Evolutionary conservation across 2,329 filamentous ascomycete genomes (phyloP).

Genomic region (Tolypocladium pustulatum): DNA sequence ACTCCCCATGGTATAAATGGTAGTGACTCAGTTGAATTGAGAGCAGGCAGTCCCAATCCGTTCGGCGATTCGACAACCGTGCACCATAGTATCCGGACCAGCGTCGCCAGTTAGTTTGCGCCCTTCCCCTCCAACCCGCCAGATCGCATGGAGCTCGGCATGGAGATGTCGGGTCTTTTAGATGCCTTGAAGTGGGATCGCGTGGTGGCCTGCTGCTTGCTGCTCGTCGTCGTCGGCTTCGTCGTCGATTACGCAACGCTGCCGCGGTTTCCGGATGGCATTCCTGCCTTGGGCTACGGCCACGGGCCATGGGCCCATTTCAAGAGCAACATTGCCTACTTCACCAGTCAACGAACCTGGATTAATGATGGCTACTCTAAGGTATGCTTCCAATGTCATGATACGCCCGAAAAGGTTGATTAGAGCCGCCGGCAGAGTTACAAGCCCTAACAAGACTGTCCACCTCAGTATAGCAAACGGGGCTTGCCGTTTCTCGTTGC

Average conservation of each 20-base stretch:
- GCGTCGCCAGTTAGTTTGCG: background rate
- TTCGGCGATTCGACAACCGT: no score
- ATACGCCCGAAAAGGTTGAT: no score
- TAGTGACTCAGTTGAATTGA: no score
- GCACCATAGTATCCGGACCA: background rate
- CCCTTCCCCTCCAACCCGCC: no score
- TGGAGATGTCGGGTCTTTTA: background rate
- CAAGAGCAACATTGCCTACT: slow-evolving; percentile 27
- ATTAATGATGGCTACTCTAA: slow-evolving; percentile 32
- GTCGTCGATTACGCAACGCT: slow-evolving; percentile 27
- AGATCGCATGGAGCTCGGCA: background rate
- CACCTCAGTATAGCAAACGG: slow-evolving; percentile 26
- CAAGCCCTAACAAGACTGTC: background rate
- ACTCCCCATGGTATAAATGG: no score
- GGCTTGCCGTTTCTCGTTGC: slow-evolving; percentile 30
- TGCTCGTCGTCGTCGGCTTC: slow-evolving; percentile 28
- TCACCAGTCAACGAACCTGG: slow-evolving; percentile 27
- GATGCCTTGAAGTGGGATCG: slow-evolving; percentile 17
- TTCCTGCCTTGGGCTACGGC: slow-evolving; percentile 29
- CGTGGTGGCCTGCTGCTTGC: slow-evolving; percentile 12
- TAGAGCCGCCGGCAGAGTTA: background rate
- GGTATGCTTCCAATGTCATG: slow-evolving; percentile 10
- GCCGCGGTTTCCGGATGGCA: slow-evolving; percentile 26
- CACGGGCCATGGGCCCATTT: slow-evolving; percentile 21
- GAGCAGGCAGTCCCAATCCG: background rate